Evolutionary conservation across 306 rosid species (phyloP).

Genomic region (Calophaca sinica): DNA sequence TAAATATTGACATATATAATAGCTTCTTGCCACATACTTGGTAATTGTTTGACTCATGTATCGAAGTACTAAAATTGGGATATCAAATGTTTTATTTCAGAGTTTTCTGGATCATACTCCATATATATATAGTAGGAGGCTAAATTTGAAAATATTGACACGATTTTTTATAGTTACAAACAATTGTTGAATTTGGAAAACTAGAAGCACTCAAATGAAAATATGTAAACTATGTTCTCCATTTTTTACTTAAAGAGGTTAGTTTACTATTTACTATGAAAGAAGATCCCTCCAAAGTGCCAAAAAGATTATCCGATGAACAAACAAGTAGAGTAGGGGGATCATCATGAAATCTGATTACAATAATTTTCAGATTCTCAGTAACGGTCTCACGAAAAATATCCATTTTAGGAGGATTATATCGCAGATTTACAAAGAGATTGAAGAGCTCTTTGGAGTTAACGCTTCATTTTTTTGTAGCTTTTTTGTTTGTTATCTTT

Average conservation of each 20-base stretch:
- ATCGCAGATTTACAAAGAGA: background rate
- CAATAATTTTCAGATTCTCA: too few relatives aligned
- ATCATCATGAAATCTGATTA: too few relatives aligned
- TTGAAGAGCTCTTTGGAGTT: background rate
- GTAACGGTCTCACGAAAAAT: too few relatives aligned
- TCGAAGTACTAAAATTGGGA: slow-evolving; percentile 13
- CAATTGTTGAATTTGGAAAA: slow-evolving; percentile 1
- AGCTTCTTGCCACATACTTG: background rate
- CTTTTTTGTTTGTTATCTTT: background rate
- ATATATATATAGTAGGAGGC: background rate
- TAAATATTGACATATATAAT: slow-evolving; percentile 16
- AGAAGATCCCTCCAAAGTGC: too few relatives aligned
- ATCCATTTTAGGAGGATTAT: too few relatives aligned
- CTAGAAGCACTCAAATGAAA: slow-evolving; percentile 12
- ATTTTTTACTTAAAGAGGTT: too few relatives aligned
- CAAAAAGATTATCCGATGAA: too few relatives aligned
- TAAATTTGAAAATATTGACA: background rate
- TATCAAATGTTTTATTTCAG: background rate
- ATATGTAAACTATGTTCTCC: background rate
- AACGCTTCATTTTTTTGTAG: slow-evolving; percentile 15
- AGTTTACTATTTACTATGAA: too few relatives aligned
- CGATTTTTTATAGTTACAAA: slow-evolving; percentile 2
- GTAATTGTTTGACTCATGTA: background rate
- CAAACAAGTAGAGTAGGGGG: too few relatives aligned
- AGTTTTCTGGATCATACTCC: background rate